phyloP scores from a whole-genome alignment of 2,329 filamentous ascomycete genomes.

The Fusarium veterinarium region DNA sequence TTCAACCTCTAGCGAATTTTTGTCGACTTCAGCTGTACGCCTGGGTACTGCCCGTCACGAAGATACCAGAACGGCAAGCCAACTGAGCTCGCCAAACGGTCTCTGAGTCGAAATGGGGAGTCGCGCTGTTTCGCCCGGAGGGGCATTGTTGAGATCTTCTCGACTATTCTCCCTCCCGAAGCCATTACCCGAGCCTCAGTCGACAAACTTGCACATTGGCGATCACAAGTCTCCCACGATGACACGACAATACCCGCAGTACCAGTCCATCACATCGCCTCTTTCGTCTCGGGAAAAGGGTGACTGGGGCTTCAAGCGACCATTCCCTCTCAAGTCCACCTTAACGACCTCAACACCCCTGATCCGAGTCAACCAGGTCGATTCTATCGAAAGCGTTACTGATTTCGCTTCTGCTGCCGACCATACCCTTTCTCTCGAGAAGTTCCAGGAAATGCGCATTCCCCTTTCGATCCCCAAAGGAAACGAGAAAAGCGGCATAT shows the following conservation, averaged over 20 bases:
- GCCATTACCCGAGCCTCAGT: slow-evolving; percentile 74
- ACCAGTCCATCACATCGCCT: slow-evolving; percentile 84
- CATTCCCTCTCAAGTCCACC: slow-evolving; percentile 81
- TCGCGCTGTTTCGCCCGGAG: slow-evolving; percentile 67
- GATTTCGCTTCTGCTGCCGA: slow-evolving; percentile 88
- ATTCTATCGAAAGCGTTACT: slow-evolving; percentile 88
- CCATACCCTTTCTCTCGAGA: slow-evolving; percentile 81
- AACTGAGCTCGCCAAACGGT: slow-evolving; percentile 48
- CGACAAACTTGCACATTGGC: slow-evolving; percentile 53
- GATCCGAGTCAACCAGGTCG: slow-evolving; percentile 80
- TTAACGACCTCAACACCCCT: slow-evolving; percentile 78
- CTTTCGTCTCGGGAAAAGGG: slow-evolving; percentile 77
- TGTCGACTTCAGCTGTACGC: slow-evolving; percentile 34
- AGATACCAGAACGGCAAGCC: slow-evolving; percentile 40
- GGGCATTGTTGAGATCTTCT: slow-evolving; percentile 82
- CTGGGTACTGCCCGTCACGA: slow-evolving; percentile 27
- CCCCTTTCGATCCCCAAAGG: slow-evolving; percentile 69
- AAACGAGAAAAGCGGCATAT: slow-evolving; percentile 32
- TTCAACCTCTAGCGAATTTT: slow-evolving; percentile 47
- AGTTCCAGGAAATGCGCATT: slow-evolving; percentile 86
- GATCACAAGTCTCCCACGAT: slow-evolving; percentile 53
- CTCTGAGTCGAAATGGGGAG: slow-evolving; percentile 48
- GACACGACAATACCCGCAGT: slow-evolving; percentile 82
- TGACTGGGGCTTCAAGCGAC: slow-evolving; percentile 93
- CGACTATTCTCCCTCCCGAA: slow-evolving; percentile 89